A percentile compares a stretch with the other conserved stretches of the same genome.
Evolutionary conservation across 1,284 basidiomycete genomes (phyloP).

Genomic region (Apiotrichum mycotoxinovorans): DNA sequence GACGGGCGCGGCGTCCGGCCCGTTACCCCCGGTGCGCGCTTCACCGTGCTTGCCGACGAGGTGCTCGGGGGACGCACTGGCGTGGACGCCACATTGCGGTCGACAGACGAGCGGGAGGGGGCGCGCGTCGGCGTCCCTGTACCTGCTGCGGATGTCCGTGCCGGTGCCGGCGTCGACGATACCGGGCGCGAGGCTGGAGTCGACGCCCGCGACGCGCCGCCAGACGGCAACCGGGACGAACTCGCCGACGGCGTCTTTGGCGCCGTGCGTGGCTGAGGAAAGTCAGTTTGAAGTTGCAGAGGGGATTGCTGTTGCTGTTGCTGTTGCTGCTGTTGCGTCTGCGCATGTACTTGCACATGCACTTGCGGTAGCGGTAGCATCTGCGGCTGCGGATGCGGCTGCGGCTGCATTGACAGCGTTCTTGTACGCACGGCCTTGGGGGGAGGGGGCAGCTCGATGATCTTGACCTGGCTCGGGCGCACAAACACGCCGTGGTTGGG

Average conservation of each 20-base stretch:
- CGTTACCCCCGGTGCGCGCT: background rate
- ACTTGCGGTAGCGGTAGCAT: no score
- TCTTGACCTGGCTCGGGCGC: slow-evolving; percentile 77
- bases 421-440: slow-evolving; percentile 9
- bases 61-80: background rate
- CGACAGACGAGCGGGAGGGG: background rate
- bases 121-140: background rate
- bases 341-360: no score
- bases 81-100: background rate
- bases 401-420: background rate
- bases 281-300: background rate
- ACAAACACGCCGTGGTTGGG: slow-evolving; percentile 84
- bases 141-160: background rate
- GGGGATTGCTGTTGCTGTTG: background rate
- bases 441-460: slow-evolving; percentile 39
- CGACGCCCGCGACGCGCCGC: background rate
- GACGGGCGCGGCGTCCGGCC: background rate
- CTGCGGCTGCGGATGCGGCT: no score
- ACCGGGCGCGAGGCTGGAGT: background rate
- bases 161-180: background rate
- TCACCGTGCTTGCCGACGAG: background rate
- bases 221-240: background rate
- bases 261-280: no score
- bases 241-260: background rate
- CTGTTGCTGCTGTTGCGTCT: no score